Base-by-base conservation (phyloP, 1,284 basidiomycete genomes). In the Apiotrichum gamsii region DNA sequence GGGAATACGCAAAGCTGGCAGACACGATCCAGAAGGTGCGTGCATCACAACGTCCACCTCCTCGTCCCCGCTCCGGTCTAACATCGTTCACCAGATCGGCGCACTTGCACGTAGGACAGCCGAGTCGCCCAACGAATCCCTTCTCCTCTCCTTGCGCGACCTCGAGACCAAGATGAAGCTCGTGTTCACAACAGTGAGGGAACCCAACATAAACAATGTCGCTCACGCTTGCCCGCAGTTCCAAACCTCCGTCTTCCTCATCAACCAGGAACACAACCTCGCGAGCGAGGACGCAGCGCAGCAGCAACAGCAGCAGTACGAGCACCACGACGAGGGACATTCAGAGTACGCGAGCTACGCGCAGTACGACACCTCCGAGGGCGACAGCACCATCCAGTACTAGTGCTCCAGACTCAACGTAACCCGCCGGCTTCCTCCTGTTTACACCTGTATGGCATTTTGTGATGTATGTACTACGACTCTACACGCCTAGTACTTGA, bases 151-250 rank as follows among this genome's bases (percentile, higher is more conserved):
- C 47, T 70, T 98, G 33, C 78, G 93, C 33, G 78, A 82, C 2
- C 75, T 97, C 36, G 94, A 97, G 69, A 82, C 86, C 65, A 95
- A 95, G 72, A 93, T 97, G 86, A 90, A 89, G 6, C 77, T 98
- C 31, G 89, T 94, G 0, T 73, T 93, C 62, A 94, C 90, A 0
- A 70, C 93, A 72, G 90, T 88, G 60, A 56, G 80, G 76, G 19
- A 23, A 2, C 15, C 9, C n/a, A n/a, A n/a, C n/a, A n/a, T n/a
- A 15, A 31, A 4, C 25, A 28, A 28, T 28, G 25, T 20, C 21
- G n/a, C n/a, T n/a, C 19, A 14, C 20, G 8, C 30, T 11, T 24
- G n/a, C 25, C 9, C 16, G 10, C 69, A 94, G 84, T 93, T 89
- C 78, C 90, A 91, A 74, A 90, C 90, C 0, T 91, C 90, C 15